Base-by-base conservation (phyloP, 2,329 filamentous ascomycete species). In the Ceratocystis cacaofunesta region DNA sequence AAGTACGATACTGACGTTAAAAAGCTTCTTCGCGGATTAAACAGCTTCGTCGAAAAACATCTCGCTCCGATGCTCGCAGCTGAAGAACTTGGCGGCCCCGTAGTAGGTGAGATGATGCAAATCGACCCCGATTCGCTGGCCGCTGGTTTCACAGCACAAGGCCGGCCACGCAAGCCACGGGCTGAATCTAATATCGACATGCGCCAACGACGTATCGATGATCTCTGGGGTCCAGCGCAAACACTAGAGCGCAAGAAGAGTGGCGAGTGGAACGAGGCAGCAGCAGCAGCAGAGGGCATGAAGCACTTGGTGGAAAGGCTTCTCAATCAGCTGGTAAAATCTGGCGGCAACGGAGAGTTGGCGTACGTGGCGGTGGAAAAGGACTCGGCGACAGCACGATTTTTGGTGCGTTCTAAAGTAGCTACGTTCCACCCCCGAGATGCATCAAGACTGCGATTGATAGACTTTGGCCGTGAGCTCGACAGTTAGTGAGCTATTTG, bases 71-170 rank as follows among this genome's bases (percentile, higher is more conserved):
- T 92, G 84, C 78, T 95, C 55, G 90, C 89, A 5, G 88, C 89
- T 0, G 90, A 95, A 75, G 88, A 91, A 71, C 79, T 92, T 1
- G 90, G 90, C 6, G 90, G 90, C 0, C 90, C 90, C 0, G 86
- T 91, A 10, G 89, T 92, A 0, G 89, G 90, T 2, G 87, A 90
- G 69, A 78, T 86, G 70, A 79, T 87, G 71, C 84, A 88, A 73
- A 71, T 88, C 25, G 75, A 85, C 77, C 70, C 81, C 7, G 81
- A 87, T 57, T 82, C 81, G 68, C 74, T 86, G 5, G 80, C 78
- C 4, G 80, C 79, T 7, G 84, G 83, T 1, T 86, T 86, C 72
- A 85, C 78, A 69, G 74, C 81, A 0, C 80, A 84, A 67, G 84
- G 83, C 12, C 83, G 81, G 68, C 75, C 76, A 22, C 83, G 80